Conservation (phyloP, 345 rosid species). For the Boechera stricta region DNA sequence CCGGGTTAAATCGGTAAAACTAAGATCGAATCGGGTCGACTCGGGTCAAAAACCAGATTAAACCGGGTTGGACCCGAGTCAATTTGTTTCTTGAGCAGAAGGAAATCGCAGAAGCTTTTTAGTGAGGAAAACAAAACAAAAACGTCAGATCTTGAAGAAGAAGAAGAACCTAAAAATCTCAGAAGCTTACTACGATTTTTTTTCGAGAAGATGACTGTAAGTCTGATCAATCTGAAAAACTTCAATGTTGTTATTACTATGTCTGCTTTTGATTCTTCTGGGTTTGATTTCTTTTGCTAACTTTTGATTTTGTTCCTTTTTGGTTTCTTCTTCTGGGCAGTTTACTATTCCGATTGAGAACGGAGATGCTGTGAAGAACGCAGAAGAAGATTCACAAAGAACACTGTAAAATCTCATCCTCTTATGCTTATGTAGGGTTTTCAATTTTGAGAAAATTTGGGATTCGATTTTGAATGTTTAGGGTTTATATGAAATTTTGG, state of each 20-base stretch:
- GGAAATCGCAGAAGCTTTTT: constrained; percentile 41
- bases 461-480: constrained; percentile 12
- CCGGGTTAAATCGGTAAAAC: neutral
- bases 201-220: constrained; percentile 45
- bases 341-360: constrained; percentile 47
- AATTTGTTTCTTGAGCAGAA: constrained; percentile 47
- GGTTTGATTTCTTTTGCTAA: neutral
- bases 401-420: constrained; percentile 50
- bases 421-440: constrained; percentile 4
- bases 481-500: constrained; percentile 22
- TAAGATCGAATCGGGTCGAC: no score
- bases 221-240: constrained; percentile 8
- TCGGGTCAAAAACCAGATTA: neutral
- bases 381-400: constrained; percentile 54
- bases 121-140: neutral
- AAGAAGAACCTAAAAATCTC: constrained; percentile 26
- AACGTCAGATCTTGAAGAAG: constrained; percentile 37
- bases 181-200: constrained; percentile 3
- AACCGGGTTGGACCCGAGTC: constrained; percentile 20
- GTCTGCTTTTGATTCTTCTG: neutral
- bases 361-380: constrained; percentile 42
- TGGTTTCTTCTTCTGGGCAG: constrained; percentile 23
- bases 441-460: neutral
- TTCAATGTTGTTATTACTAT: neutral
- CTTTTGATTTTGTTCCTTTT: neutral